Conservation (phyloP, 345 rosid genomes). For the Triadica sebifera region DNA sequence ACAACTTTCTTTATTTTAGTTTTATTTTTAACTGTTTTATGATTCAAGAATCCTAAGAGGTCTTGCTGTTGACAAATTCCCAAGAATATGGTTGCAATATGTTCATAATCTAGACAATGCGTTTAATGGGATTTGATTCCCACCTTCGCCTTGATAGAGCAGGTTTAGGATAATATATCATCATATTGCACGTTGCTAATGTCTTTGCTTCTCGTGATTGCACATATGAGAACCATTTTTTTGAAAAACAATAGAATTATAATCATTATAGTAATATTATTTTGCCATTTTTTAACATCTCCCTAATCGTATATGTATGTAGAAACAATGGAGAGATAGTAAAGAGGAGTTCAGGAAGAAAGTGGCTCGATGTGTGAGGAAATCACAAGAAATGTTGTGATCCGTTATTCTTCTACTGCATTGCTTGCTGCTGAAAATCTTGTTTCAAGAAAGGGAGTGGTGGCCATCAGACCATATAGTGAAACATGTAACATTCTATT, state of each 20-base stretch:
- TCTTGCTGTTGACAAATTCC: too few species aligned
- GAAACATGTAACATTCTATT: conserved; percentile 12
- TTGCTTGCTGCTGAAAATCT: not conserved
- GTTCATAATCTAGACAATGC: too few species aligned
- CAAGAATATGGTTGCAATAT: too few species aligned
- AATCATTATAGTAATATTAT: not conserved
- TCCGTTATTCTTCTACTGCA: not conserved
- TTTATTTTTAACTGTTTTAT: too few species aligned
- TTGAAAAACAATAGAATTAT: not conserved
- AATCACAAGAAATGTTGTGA: conserved; percentile 35
- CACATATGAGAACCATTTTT: too few species aligned
- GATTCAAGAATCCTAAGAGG: too few species aligned
- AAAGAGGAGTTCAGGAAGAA: conserved; percentile 31
- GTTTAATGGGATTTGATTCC: too few species aligned
- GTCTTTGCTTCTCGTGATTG: not conserved
- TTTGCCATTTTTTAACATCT: not conserved
- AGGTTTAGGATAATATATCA: too few species aligned
- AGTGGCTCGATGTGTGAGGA: conserved; percentile 29
- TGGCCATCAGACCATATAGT: not conserved
- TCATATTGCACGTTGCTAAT: too few species aligned
- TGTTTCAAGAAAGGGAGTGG: not conserved
- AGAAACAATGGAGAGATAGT: conserved; percentile 33
- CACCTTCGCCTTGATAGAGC: too few species aligned
- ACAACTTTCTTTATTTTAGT: too few species aligned
- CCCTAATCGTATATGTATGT: not conserved